phyloP scores from a whole-genome alignment of 2,329 filamentous ascomycete species.

The Cytospora piceicola region DNA sequence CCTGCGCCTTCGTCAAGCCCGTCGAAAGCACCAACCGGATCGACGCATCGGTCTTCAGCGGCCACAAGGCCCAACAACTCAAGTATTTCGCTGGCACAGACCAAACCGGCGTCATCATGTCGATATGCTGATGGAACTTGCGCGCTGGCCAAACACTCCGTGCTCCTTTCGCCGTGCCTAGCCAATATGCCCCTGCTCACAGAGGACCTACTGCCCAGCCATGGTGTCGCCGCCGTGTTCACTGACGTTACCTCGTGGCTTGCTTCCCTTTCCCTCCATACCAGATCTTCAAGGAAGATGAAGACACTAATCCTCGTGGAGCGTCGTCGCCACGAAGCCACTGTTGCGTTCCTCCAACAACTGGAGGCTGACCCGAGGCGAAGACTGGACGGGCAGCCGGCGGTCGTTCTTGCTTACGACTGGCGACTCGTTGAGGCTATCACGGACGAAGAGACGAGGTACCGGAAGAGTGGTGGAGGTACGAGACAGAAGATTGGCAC shows the following conservation, averaged over 20 bases:
- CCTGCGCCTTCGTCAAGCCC: background rate
- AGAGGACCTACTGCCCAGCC: constrained; percentile 45
- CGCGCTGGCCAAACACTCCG: constrained; percentile 40
- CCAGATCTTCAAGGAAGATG: constrained; percentile 18
- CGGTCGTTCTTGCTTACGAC: constrained; percentile 43
- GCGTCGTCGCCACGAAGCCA: constrained; percentile 36
- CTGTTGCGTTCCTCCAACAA: constrained; percentile 37
- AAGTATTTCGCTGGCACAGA: background rate
- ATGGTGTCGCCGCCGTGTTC: constrained; percentile 46
- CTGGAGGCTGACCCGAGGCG: constrained; percentile 35
- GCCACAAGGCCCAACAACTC: constrained; percentile 31
- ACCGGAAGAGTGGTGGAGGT: constrained; percentile 33
- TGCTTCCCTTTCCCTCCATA: background rate
- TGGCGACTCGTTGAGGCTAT: constrained; percentile 44
- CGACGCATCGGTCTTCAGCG: constrained; percentile 33
- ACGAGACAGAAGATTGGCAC: constrained; percentile 19
- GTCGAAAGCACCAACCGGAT: background rate
- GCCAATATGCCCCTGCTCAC: constrained; percentile 42
- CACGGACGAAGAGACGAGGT: constrained; percentile 34
- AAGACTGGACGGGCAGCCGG: constrained; percentile 35
- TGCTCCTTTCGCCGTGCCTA: constrained; percentile 51
- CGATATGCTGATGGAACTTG: constrained; percentile 42
- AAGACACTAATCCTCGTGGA: constrained; percentile 43
- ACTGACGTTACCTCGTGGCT: constrained; percentile 35
- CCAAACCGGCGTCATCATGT: constrained; percentile 36